Conservation (phyloP, 2,329 filamentous ascomycete species). For the Plenodomus lindquistii region DNA sequence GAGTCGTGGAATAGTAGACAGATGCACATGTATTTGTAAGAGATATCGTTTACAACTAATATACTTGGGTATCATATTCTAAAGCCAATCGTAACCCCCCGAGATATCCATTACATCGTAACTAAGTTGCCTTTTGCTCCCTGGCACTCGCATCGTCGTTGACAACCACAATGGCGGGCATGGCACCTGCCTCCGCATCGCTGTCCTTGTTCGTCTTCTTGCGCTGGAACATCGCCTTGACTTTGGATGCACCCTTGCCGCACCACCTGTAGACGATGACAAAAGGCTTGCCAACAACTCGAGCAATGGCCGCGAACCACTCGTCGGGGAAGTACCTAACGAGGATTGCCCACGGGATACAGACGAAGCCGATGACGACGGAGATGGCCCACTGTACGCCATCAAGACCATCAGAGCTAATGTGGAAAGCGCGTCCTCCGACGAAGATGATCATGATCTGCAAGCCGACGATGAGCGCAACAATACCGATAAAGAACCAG, state of each 20-base stretch:
- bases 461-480: constrained; percentile 60
- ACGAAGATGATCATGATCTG: constrained; percentile 63
- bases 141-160: constrained; percentile 7
- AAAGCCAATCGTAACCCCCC: background rate
- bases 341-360: constrained; percentile 57
- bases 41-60: background rate
- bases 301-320: constrained; percentile 30
- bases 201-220: constrained; percentile 16
- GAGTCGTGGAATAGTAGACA: too few relatives aligned
- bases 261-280: constrained; percentile 24
- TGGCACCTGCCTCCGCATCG: constrained; percentile 17
- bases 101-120: background rate
- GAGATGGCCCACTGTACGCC: constrained; percentile 65
- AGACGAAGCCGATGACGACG: constrained; percentile 55
- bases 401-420: constrained; percentile 52
- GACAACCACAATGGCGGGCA: constrained; percentile 23
- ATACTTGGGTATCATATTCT: background rate
- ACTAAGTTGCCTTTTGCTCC: background rate
- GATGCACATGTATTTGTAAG: too few relatives aligned
- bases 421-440: constrained; percentile 59
- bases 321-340: constrained; percentile 58
- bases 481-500: constrained; percentile 62
- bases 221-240: constrained; percentile 22
- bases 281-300: constrained; percentile 25
- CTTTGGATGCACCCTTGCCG: constrained; percentile 9